Evolutionary conservation across 2,329 filamentous ascomycete species (phyloP), one percentile per base, ranked within the genome.

Genomic region (Fusarium sp.): DNA sequence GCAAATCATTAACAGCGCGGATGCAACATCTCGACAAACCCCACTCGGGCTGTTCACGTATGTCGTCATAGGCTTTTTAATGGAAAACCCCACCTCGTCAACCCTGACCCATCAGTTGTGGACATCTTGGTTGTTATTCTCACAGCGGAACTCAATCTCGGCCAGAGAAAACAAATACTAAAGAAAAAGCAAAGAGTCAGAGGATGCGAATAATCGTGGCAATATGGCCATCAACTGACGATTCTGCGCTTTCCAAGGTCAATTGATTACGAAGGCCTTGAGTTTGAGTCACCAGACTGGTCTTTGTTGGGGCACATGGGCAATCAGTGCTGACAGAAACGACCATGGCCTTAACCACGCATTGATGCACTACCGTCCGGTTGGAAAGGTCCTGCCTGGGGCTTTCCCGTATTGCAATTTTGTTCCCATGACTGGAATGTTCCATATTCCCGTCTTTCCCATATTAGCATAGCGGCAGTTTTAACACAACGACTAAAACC

Each of bases 391-490:
- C 48, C 41, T 22, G 46, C 46, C 30, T 52, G 22, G 62, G 56
- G 27, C 48, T 39, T 67, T 52, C 44, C 50, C 50, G 40, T 57
- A 51, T 55, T 53, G 45, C 44, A 48, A 37, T 53, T 50, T 7
- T 59, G 64, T 41, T 47, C 52, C 46, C 55, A 52, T 71, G 67
- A 71, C 68, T 70, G 64, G 67, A 70, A 70, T 68, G 53, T 71
- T 71, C 67, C 46, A 61, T 61, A 22, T 51, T 45, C 47, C 19
- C 35, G 33, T 32, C 25, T 51, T 55, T 53, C 37, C 41, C 27
- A 27, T 51, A 45, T 19, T 19, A 27, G 58, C 30, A 22, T 49
- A 27, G 50, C 22, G 59, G 44, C 59, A 20, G 46, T 39, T 30
- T 23, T 15, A 69, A 67, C 45, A 44, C 49, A 17, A 45, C 13